Percentiles rank a stretch among this genome's conserved stretches.
Conservation (phyloP, 140 eudicot genomes). For the Cichorium intybus region DNA sequence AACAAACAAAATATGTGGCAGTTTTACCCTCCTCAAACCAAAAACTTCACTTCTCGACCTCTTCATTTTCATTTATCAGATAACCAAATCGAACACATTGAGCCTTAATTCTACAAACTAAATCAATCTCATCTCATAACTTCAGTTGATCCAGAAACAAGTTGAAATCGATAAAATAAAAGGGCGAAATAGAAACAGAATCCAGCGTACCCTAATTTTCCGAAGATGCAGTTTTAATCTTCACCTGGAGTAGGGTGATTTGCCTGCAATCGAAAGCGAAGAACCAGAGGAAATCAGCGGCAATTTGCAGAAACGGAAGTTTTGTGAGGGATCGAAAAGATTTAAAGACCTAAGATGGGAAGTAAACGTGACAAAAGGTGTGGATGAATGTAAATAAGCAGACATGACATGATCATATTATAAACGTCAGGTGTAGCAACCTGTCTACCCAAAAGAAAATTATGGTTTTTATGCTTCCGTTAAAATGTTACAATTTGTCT, state of each 20-base stretch:
- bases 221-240: constrained; percentile 8
- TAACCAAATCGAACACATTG: constrained; percentile 29
- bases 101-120: constrained; percentile 18
- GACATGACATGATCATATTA: not conserved
- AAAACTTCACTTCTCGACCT: constrained; percentile 66
- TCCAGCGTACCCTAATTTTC: constrained; percentile 11
- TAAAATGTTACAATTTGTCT: not conserved
- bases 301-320: not conserved
- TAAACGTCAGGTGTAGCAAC: not conserved
- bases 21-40: constrained; percentile 60
- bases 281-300: constrained; percentile 14
- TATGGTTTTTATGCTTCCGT: not conserved
- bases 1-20: constrained; percentile 58
- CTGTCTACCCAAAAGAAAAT: not conserved
- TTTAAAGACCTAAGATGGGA: constrained; percentile 11
- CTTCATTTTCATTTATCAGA: constrained; percentile 58
- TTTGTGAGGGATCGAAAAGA: constrained; percentile 14
- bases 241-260: constrained; percentile 15
- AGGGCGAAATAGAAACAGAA: constrained; percentile 5
- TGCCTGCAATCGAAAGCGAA: constrained; percentile 22
- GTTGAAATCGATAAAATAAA: constrained; percentile 16
- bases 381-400: not conserved
- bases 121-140: constrained; percentile 15
- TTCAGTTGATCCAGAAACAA: constrained; percentile 4
- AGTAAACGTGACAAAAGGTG: constrained; percentile 18